Evolutionary conservation across 2,329 filamentous ascomycete species (phyloP), one percentile per base, ranked within the genome.

Genomic region (Clarireedia sp.): DNA sequence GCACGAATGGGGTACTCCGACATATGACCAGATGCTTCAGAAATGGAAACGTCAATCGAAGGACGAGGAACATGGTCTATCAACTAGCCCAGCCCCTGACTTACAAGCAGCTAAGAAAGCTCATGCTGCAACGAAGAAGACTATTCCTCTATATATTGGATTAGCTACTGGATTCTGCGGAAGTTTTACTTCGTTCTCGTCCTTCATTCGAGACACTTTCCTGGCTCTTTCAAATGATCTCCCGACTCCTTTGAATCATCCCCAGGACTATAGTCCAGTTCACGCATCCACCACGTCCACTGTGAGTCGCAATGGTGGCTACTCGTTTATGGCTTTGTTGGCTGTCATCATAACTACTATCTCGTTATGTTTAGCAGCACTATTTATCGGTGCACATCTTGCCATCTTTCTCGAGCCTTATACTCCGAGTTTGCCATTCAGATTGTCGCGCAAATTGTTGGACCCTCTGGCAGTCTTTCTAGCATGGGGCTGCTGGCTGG

Each of bases 121-220:
- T 1, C 81, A 87, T 66, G 69, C 78, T 38, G 75, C 82, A 5
- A 72, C 76, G 26, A 96, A 96, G 68, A 95, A 95, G 74, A 88
- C 87, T 0, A 87, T 95, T 26, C 91, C 92, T 0, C 75, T 96
- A 0, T 96, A 95, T 67, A 86, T 95, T 57, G 91, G 88, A 50
- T 80, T 96, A 5, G 82, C 89, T 0, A 95, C 87, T 0, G 92
- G 87, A 10, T 94, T 94, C 70, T 95, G 90, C 65, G 89, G 92
- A 59, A 91, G 87, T 62, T 89, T 94, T 66, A 96, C 91, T 0
- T 91, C 87, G 9, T 96, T 96, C 71, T 95, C 90, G 0, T 83
- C 85, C 19, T 95, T 95, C 67, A 84, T 91, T 47, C 80, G 88
- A 6, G 91, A 95, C 64, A 72, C 78, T 14, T 95, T 95, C 67